A percentile compares a stretch with the other conserved stretches of the same genome.
phyloP scores from a whole-genome alignment of 2,329 filamentous ascomycete species.

The Pestalotiopsis sp. region DNA sequence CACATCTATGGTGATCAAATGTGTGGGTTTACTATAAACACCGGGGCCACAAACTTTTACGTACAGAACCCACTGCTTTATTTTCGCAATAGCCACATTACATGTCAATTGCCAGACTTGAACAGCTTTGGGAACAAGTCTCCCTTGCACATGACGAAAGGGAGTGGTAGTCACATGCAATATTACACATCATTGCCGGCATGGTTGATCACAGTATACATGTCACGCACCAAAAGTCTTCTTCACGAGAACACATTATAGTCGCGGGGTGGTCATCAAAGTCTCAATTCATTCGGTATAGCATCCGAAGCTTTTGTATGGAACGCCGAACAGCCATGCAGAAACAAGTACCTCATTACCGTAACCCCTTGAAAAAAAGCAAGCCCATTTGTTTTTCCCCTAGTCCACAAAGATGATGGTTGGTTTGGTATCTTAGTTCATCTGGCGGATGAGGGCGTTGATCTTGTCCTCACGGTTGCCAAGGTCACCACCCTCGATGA shows the following conservation, averaged over 20 bases:
- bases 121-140: too few relatives aligned
- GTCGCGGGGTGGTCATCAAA: conserved; percentile 30
- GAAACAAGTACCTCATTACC: conserved; percentile 35
- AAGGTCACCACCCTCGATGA: conserved; percentile 96
- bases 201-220: not conserved
- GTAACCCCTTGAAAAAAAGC: conserved; percentile 20
- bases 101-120: too few relatives aligned
- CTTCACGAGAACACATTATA: not conserved
- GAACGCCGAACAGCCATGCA: conserved; percentile 38
- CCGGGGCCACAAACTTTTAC: too few relatives aligned
- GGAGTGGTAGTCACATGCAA: too few relatives aligned
- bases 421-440: conserved; percentile 73
- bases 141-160: too few relatives aligned
- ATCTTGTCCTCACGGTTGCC: conserved; percentile 99
- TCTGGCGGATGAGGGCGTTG: conserved; percentile 94
- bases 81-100: too few relatives aligned
- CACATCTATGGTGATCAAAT: too few relatives aligned
- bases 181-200: too few relatives aligned
- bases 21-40: too few relatives aligned
- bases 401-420: conserved; percentile 26
- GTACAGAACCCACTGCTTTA: too few relatives aligned
- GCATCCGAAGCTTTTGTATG: conserved; percentile 30
- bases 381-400: conserved; percentile 15
- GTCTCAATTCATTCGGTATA: conserved; percentile 37
- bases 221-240: not conserved